Evolutionary conservation across 2,329 filamentous ascomycete species (phyloP).

Genomic region (Rugonectria rugulosa): DNA sequence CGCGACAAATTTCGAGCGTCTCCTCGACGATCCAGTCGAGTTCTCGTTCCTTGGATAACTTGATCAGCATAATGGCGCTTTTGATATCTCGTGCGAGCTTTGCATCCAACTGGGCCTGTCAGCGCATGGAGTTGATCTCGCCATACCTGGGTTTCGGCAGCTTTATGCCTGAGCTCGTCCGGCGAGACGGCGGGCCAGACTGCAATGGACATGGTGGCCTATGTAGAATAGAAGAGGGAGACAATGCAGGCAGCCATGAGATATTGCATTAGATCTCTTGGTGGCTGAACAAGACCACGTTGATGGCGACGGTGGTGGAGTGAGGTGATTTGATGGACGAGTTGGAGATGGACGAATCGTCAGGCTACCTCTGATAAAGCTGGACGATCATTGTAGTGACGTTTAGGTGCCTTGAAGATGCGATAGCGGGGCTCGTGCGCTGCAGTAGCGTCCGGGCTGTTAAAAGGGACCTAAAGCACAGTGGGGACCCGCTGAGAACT

Average conservation of each 20-base stretch:
- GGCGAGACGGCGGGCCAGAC: slow-evolving; percentile 65
- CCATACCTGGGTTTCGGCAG: slow-evolving; percentile 60
- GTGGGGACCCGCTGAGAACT: slow-evolving; percentile 9
- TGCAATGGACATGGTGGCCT: slow-evolving; percentile 61
- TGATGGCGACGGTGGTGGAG: slow-evolving; percentile 7
- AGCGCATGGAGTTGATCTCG: neutral
- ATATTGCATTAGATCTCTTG: slow-evolving; percentile 20
- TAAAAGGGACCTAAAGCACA: slow-evolving; percentile 2
- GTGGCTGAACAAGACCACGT: neutral
- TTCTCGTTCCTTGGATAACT: slow-evolving; percentile 55
- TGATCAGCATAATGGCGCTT: slow-evolving; percentile 36
- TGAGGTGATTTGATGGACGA: slow-evolving; percentile 20
- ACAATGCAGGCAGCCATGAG: slow-evolving; percentile 35
- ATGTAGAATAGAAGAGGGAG: neutral
- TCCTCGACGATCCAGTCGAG: slow-evolving; percentile 62
- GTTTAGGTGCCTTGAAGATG: no score
- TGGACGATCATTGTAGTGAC: slow-evolving; percentile 22
- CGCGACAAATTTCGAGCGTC: slow-evolving; percentile 56
- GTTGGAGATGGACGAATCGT: slow-evolving; percentile 32
- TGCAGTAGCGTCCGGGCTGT: slow-evolving; percentile 24
- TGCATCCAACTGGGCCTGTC: neutral
- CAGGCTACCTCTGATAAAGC: slow-evolving; percentile 13
- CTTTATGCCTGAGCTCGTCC: slow-evolving; percentile 57
- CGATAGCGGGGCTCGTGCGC: slow-evolving; percentile 15
- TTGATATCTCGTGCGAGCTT: neutral